phyloP scores from a whole-genome alignment of 192 early-diverging fungal species.

The Linnemannia hyalina region DNA sequence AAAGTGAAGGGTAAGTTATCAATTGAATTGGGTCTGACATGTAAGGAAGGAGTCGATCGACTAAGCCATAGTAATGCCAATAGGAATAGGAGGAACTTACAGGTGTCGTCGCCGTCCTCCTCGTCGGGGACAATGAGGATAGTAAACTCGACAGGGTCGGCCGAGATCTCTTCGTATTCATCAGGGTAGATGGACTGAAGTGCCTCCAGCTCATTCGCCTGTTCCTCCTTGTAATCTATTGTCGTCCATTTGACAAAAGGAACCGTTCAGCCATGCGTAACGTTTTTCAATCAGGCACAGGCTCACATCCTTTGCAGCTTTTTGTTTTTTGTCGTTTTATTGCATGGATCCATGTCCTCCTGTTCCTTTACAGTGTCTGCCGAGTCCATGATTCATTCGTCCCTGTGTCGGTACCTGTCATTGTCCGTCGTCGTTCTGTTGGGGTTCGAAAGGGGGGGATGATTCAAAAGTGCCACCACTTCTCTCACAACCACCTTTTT shows the following conservation, averaged over 20 bases:
- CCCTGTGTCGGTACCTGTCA: slow-evolving; percentile 19
- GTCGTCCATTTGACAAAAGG: neutral
- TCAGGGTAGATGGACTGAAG: slow-evolving; percentile 87
- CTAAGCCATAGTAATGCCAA: neutral
- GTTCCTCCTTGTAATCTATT: slow-evolving; percentile 83
- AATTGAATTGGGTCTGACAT: neutral
- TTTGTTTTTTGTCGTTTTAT: neutral
- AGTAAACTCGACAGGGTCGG: slow-evolving; percentile 64
- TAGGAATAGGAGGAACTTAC: slow-evolving; percentile 45
- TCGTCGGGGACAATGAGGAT: slow-evolving; percentile 74
- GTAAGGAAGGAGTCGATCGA: neutral
- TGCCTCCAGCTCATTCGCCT: slow-evolving; percentile 83
- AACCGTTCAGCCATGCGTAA: neutral
- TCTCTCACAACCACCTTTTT: neutral
- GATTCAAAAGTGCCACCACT: neutral
- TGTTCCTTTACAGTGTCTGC: neutral
- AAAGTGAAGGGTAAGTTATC: neutral
- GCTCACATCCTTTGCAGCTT: neutral
- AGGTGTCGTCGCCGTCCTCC: slow-evolving; percentile 68
- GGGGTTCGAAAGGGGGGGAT: neutral
- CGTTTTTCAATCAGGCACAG: neutral
- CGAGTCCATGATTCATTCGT: neutral
- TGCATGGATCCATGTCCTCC: neutral
- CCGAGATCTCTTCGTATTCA: slow-evolving; percentile 73
- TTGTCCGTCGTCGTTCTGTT: neutral